Evolutionary conservation across 768 basidiomycete genomes (phyloP).

Genomic region (Boletus bicolor): DNA sequence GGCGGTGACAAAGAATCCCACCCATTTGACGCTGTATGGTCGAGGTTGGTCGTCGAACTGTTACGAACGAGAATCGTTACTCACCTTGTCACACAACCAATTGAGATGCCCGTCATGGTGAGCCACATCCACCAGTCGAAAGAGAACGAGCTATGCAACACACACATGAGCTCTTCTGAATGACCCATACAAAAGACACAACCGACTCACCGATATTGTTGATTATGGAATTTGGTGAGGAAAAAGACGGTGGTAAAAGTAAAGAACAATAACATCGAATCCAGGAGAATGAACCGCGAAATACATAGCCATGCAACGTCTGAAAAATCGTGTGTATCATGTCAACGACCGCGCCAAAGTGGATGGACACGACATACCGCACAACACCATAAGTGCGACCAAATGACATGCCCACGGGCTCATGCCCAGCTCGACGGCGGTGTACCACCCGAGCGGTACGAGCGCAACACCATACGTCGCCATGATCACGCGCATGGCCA

Average conservation of each 20-base stretch:
- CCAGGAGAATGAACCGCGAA: slow-evolving; percentile 94
- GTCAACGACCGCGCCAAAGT: not conserved
- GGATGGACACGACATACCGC: slow-evolving; percentile 52
- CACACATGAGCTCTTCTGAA: slow-evolving; percentile 2
- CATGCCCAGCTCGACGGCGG: slow-evolving; percentile 91
- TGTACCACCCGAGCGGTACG: slow-evolving; percentile 97
- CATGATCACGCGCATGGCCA: slow-evolving; percentile 93
- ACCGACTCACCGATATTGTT: slow-evolving; percentile 79
- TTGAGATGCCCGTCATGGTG: slow-evolving; percentile 86
- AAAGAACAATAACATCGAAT: slow-evolving; percentile 99
- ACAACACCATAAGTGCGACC: slow-evolving; percentile 89
- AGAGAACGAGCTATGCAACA: slow-evolving; percentile 70
- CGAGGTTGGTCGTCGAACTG: not conserved
- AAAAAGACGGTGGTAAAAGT: slow-evolving; percentile 96
- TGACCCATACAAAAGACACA: not conserved
- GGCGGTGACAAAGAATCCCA: slow-evolving; percentile 93
- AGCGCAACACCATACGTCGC: slow-evolving; percentile 92
- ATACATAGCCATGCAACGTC: slow-evolving; percentile 97
- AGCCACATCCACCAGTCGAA: slow-evolving; percentile 99
- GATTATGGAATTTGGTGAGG: slow-evolving; percentile 94
- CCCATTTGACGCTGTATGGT: slow-evolving; percentile 79
- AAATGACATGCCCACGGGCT: slow-evolving; percentile 86
- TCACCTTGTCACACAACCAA: slow-evolving; percentile 92
- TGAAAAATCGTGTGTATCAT: slow-evolving; percentile 25
- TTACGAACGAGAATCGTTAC: slow-evolving; percentile 5